A percentile compares a stretch with the other conserved stretches of the same genome.
Conservation (phyloP, 208 protist genomes). For the Leishmania mexicana region DNA sequence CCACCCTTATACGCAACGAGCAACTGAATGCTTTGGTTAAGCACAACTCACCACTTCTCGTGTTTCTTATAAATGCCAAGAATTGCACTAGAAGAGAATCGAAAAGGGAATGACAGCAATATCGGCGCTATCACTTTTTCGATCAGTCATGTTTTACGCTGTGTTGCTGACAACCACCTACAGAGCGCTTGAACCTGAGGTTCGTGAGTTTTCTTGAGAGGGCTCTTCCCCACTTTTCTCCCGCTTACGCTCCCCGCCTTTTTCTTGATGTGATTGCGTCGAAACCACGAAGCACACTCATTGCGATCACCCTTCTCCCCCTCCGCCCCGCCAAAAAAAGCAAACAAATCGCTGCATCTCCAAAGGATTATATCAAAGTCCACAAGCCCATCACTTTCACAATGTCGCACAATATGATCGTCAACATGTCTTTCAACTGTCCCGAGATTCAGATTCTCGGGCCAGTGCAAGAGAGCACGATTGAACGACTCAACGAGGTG, state of each 20-base stretch:
- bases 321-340: too few species aligned
- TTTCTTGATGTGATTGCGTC: not conserved
- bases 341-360: not conserved
- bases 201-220: not conserved
- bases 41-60: not conserved
- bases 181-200: not conserved
- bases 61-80: constrained; percentile 2
- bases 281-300: not conserved
- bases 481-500: constrained; percentile 84
- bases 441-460: constrained; percentile 85
- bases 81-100: not conserved
- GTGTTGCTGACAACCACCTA: not conserved
- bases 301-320: not conserved
- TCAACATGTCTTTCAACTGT: constrained; percentile 87
- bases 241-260: not conserved
- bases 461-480: constrained; percentile 85
- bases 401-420: constrained; percentile 76
- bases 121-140: not conserved
- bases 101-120: not conserved
- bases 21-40: not conserved
- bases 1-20: not conserved
- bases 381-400: not conserved
- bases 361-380: not conserved
- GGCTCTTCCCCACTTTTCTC: not conserved
- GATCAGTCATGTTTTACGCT: not conserved